phyloP scores from a whole-genome alignment of 225 moss, liverwort and hornwort species.

The Sphagnum tenellum region DNA sequence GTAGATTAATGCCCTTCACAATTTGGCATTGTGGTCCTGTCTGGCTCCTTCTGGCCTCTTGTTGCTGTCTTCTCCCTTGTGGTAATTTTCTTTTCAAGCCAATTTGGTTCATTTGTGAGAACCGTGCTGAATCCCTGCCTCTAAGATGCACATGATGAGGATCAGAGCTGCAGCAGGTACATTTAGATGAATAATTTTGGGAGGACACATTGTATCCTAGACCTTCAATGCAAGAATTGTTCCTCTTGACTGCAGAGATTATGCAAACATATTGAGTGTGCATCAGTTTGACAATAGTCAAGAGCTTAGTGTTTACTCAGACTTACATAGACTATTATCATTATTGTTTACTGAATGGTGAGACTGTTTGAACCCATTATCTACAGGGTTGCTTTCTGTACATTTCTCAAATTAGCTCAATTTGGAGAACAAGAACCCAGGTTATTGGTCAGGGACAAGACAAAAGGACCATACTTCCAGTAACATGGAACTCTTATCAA shows the following conservation, averaged over 20 bases:
- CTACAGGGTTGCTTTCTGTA: conserved; percentile 1
- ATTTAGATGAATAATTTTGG: neutral
- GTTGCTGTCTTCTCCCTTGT: conserved; percentile 81
- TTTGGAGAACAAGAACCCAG: neutral
- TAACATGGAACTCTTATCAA: neutral
- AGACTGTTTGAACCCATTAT: neutral
- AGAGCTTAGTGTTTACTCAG: too few relatives aligned
- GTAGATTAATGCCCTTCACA: too few relatives aligned
- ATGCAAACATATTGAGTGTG: too few relatives aligned
- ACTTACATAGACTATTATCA: neutral
- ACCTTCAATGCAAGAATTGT: neutral
- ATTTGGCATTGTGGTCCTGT: conserved; percentile 72
- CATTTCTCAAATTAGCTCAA: neutral
- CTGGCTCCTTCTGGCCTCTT: conserved; percentile 70
- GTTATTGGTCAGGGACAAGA: too few relatives aligned
- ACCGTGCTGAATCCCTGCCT: neutral
- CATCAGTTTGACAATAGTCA: too few relatives aligned
- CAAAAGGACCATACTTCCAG: too few relatives aligned
- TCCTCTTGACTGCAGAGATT: too few relatives aligned
- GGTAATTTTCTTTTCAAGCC: conserved; percentile 28
- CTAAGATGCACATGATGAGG: too few relatives aligned
- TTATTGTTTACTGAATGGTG: neutral
- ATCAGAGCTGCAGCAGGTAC: neutral
- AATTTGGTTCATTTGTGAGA: neutral
- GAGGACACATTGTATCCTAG: neutral